A percentile compares a stretch with the other conserved stretches of the same genome.
Evolutionary conservation across 768 basidiomycete genomes (phyloP).

Genomic region (Lactarius evosmus): DNA sequence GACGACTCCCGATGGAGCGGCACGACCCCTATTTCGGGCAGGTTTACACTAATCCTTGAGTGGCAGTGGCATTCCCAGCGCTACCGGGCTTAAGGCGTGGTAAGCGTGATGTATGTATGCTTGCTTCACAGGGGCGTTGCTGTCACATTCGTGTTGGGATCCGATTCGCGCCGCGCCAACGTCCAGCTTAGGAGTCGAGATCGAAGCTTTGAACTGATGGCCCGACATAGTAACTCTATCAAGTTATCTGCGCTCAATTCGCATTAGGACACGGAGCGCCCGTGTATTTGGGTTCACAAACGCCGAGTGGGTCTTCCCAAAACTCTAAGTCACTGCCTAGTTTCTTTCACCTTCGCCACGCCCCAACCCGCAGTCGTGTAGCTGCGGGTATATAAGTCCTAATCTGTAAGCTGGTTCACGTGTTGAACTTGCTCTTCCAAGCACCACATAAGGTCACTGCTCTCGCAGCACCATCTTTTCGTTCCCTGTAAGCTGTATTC

Average conservation of each 20-base stretch:
- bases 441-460: slow-evolving; percentile 7
- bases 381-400: slow-evolving; percentile 16
- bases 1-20: not conserved
- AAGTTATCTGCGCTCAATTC: slow-evolving; percentile 1
- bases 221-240: slow-evolving; percentile 8
- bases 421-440: slow-evolving; percentile 10
- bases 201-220: not conserved
- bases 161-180: not conserved
- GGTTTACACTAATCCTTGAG: no score
- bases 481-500: slow-evolving; percentile 5
- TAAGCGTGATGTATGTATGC: no score
- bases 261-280: slow-evolving; percentile 21
- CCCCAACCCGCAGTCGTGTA: slow-evolving; percentile 6
- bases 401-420: not conserved
- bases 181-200: no score
- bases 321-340: slow-evolving; percentile 7
- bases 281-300: slow-evolving; percentile 21
- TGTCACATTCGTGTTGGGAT: not conserved
- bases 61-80: no score
- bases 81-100: no score
- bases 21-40: no score
- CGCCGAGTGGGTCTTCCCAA: slow-evolving; percentile 14
- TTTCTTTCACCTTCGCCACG: slow-evolving; percentile 7
- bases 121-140: no score
- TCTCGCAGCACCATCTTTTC: not conserved